A percentile compares a stretch with the other conserved stretches of the same genome.
These are phyloP conservation scores for Eucalyptus tenuipes DNA, from an alignment of 345 rosid genomes.

Conservation along the genomic window DNA sequence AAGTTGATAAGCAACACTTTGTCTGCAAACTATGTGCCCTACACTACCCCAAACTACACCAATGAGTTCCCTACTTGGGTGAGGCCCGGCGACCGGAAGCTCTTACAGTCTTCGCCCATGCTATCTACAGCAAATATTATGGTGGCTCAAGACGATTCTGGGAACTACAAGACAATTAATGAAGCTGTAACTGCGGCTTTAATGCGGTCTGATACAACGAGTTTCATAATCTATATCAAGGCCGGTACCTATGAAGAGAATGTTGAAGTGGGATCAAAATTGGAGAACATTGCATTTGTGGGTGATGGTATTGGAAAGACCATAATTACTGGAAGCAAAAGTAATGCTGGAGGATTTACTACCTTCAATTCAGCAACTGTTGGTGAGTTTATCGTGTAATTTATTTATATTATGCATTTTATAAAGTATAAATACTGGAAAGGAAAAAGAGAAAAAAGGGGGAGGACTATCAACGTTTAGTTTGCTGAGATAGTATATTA, in stretches of 20 bases:
- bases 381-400: slow-evolving; percentile 31
- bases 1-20: slow-evolving; percentile 52
- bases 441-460: neutral
- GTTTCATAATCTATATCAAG: slow-evolving; percentile 67
- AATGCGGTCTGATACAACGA: slow-evolving; percentile 28
- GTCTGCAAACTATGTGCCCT: slow-evolving; percentile 45
- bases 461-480: neutral
- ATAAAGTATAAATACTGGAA: neutral
- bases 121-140: slow-evolving; percentile 33
- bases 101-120: slow-evolving; percentile 38
- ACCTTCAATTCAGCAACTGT: slow-evolving; percentile 87
- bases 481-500: neutral
- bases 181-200: slow-evolving; percentile 56
- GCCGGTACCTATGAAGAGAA: slow-evolving; percentile 64
- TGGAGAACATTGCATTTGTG: slow-evolving; percentile 56
- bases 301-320: slow-evolving; percentile 79
- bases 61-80: slow-evolving; percentile 75
- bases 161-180: slow-evolving; percentile 43
- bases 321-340: slow-evolving; percentile 76
- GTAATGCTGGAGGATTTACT: slow-evolving; percentile 76
- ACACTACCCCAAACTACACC: slow-evolving; percentile 15
- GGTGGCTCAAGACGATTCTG: slow-evolving; percentile 85
- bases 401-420: neutral
- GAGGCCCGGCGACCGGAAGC: slow-evolving; percentile 53
- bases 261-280: slow-evolving; percentile 29